Conservation (phyloP, 352 stramenopile genomes). For the Globisporangium mamillatum region DNA sequence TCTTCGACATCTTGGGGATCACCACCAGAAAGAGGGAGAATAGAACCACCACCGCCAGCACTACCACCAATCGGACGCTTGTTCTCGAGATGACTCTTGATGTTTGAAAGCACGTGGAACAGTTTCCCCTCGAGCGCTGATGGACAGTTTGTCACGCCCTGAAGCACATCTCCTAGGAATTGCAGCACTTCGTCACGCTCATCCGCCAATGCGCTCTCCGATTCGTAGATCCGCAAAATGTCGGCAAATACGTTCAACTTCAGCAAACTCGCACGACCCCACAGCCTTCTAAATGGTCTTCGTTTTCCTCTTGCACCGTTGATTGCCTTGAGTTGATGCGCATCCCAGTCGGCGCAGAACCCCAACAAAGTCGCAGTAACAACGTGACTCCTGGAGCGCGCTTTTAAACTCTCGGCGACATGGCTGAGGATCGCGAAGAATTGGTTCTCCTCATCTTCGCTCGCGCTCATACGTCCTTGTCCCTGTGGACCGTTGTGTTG, state of each 20-base stretch:
- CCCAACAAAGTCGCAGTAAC: background rate
- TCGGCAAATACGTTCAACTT: constrained; percentile 29
- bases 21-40: constrained; percentile 1
- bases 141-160: constrained; percentile 34
- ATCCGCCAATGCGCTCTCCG: constrained; percentile 16
- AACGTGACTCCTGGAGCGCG: background rate
- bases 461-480: background rate
- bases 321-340: constrained; percentile 23
- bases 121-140: constrained; percentile 27
- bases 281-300: background rate
- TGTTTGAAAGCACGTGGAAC: constrained; percentile 27
- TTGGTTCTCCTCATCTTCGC: background rate
- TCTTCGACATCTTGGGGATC: background rate
- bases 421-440: constrained; percentile 5
- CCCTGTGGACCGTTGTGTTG: background rate
- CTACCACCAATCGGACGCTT: too few species aligned
- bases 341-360: constrained; percentile 20
- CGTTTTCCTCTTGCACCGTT: background rate
- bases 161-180: constrained; percentile 34
- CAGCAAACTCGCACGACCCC: constrained; percentile 26
- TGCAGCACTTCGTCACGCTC: constrained; percentile 26
- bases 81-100: constrained; percentile 23
- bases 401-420: constrained; percentile 2
- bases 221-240: constrained; percentile 34
- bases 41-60: background rate